Base-by-base conservation (phyloP, 139 green algal genomes). In the Nannochloris sp. region DNA sequence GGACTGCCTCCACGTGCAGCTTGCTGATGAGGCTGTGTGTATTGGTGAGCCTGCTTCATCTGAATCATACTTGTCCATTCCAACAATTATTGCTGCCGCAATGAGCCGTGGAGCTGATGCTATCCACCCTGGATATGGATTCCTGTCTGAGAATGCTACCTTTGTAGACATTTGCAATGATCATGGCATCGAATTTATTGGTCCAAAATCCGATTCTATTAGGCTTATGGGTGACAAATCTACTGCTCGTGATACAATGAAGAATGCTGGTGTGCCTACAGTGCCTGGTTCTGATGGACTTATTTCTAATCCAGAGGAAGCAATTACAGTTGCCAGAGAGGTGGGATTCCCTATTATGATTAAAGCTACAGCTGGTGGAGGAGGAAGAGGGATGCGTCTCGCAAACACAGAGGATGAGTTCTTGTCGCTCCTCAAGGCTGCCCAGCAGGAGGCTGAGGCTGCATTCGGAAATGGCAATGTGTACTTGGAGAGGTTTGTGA, bases 111-210 rank as follows among this genome's bases (percentile, higher is more conserved):
- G 87, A 23, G 88, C 85, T 4, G 82, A 95, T 55, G 89, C 89
- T 28, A 86, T 96, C 44, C 93, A 95, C 84, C 94, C 91, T 25
- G 91, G 91, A 49, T 97, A 97, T 72, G 91, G 91, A 45, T 97
- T 97, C 75, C 76, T 97, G 17, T 92, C 86, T 20, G 91, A 97
- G 77, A 96, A 96, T 70, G 85, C 91, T 37, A 81, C 76, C 3
- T 97, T 97, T 76, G 91, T 96, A 49, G 90, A 97, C 65, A 97
- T 97, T 67, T 96, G 90, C 71, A 76, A 44, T 25, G 91, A 96
- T 67, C 91, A 97, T 69, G 87, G 89, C 59, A 84, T 97, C 37
- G 85, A 92, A 66, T 97, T 97, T 82, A 97, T 97, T 65, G 91
- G 91, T n/a, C 91, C 91, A 43, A 85, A 84, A 67, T 72, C 87